Percentiles rank a stretch among this genome's conserved stretches.
Evolutionary conservation across 257 asterid species (phyloP).

Genomic region (Fraxinus anomala): DNA sequence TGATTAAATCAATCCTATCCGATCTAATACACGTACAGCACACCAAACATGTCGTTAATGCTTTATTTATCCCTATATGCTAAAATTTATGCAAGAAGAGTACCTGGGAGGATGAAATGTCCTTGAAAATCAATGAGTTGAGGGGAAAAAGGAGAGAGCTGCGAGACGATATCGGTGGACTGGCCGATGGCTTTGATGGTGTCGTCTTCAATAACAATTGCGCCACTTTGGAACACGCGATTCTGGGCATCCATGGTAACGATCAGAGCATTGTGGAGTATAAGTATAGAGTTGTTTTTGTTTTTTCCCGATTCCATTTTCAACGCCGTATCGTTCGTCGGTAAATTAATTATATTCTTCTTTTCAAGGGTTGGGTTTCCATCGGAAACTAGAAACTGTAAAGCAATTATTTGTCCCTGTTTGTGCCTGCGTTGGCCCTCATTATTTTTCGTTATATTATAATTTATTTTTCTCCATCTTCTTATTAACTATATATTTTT

Average conservation of each 20-base stretch:
- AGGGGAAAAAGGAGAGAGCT: conserved; percentile 44
- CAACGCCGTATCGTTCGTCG: background rate
- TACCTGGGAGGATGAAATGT: conserved; percentile 63
- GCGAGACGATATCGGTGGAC: conserved; percentile 47
- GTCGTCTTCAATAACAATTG: conserved; percentile 53
- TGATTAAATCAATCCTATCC: too few relatives aligned
- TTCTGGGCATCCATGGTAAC: conserved; percentile 61
- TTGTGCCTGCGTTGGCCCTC: too few relatives aligned
- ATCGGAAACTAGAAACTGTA: background rate
- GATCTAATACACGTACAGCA: too few relatives aligned
- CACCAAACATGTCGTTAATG: too few relatives aligned
- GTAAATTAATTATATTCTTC: background rate
- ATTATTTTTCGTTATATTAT: too few relatives aligned
- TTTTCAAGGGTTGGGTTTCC: background rate
- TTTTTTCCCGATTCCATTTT: background rate
- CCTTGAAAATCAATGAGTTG: conserved; percentile 50
- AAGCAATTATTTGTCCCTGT: too few relatives aligned
- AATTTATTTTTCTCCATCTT: too few relatives aligned
- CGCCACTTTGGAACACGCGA: conserved; percentile 65
- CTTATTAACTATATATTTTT: too few relatives aligned
- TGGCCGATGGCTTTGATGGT: conserved; percentile 60
- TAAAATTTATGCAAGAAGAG: background rate
- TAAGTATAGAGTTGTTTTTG: conserved; percentile 29
- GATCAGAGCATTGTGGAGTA: conserved; percentile 64
- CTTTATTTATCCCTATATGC: too few relatives aligned